Base-by-base conservation (phyloP, 2,329 filamentous ascomycete species). In the Metarhizium brunneum region DNA sequence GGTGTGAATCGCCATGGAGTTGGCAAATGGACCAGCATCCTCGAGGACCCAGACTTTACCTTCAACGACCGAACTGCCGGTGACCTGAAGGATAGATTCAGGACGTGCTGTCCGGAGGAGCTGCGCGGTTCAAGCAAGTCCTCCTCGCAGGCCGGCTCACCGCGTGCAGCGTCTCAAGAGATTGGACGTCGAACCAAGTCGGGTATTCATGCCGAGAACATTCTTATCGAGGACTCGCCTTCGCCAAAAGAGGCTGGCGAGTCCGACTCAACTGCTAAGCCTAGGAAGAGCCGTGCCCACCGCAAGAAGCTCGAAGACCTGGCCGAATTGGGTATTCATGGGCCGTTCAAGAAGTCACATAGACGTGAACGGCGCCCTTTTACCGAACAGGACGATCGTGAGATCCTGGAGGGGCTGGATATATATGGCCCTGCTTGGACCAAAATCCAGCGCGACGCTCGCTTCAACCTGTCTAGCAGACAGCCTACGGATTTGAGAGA, bases 51-150 rank as follows among this genome's bases (percentile, higher is more conserved):
- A 0, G 77, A 77, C 47, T 86, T 84, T 63, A 73, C 67, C 11
- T 86, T 86, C 69, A 82, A 84, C 61, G 76, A 75, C 16, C 77
- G 84, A 57, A 81, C 79, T 2, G 81, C 82, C 4, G 81, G 81
- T 8, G 83, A 86, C 62, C 66, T 86, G 52, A 86, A 86, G 65
- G 83, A 86, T 65, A 75, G 84, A 13, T 86, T 86, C 63, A 76
- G 83, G 52, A 86, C 83, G 3, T 86, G 83, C 64, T 86, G 83
- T 58, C 83, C 83, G 0, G 76, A 77, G 38, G 83, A 86, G 65
- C 72, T 86, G 42, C 76, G 80, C 50, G 70, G 70, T 29, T 73
- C 72, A 11, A 73, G 67, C 58, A 69, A 67, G 53, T 53, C 63
- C 10, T 55, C 52, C 36, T 51, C 57, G 38, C 53, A 65, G 57